These are phyloP conservation scores for Ustilago xerochloae DNA, from an alignment of 1,284 basidiomycete genomes.

Conservation along the genomic window DNA sequence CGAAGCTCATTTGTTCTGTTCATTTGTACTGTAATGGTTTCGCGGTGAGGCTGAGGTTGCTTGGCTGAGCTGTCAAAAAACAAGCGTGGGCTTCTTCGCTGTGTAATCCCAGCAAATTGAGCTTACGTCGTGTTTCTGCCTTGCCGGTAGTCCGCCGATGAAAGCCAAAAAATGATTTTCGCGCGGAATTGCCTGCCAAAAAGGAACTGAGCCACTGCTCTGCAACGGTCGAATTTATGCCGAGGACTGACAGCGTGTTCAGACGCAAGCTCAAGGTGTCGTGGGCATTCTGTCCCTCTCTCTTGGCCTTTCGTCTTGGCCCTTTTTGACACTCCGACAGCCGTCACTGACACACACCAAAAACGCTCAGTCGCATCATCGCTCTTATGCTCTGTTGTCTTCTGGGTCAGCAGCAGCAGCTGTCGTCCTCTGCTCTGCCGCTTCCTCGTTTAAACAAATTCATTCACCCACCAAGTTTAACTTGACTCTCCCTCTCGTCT, in stretches of 20 bases:
- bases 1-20: not conserved
- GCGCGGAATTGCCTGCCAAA: too few relatives aligned
- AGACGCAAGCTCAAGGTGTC: not conserved
- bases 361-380: too few relatives aligned
- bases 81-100: too few relatives aligned
- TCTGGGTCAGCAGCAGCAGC: too few relatives aligned
- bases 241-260: too few relatives aligned
- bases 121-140: too few relatives aligned
- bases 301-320: slow-evolving; percentile 24
- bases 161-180: too few relatives aligned
- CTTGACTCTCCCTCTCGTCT: not conserved
- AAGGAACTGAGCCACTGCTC: too few relatives aligned
- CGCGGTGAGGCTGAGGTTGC: not conserved
- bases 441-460: not conserved
- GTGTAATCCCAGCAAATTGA: too few relatives aligned
- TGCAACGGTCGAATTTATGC: too few relatives aligned
- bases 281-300: not conserved
- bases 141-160: too few relatives aligned
- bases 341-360: not conserved
- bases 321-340: slow-evolving; percentile 8
- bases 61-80: slow-evolving; percentile 1
- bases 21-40: not conserved
- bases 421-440: not conserved
- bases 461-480: not conserved
- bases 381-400: too few relatives aligned